Base-by-base conservation (phyloP, 257 asterid genomes). In the Solanum pinnatisectum region DNA sequence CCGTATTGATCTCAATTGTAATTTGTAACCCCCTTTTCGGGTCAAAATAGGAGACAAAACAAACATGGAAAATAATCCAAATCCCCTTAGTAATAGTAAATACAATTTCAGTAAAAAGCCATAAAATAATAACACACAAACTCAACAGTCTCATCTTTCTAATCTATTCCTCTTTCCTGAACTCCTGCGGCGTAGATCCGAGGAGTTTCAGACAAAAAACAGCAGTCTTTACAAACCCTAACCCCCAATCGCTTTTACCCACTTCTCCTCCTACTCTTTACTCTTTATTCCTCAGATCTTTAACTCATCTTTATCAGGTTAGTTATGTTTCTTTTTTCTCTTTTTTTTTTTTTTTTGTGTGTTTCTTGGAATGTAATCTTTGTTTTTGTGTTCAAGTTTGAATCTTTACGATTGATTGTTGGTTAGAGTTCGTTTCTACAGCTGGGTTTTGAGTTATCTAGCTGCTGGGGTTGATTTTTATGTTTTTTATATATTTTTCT, bases 141-240 rank as follows among this genome's bases (percentile, higher is more conserved):
- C 85, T 15, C 79, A 83, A 36, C 23, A n/a, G 27, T 67, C 23
- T 59, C 40, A 14, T 30, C 30, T 79, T 32, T 79, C 33, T 77
- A 20, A 42, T 85, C 85, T 60, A 23, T 56, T 87, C 46, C 27
- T 59, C 36, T 85, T 87, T 89, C 90, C 89, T 87, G 42, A 88
- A 89, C 94, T 92, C 93, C 93, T 79, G 87, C 90, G 94, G 93
- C 92, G 79, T 89, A 88, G 91, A 92, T 91, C 94, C 94, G 90
- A 91, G 94, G 93, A 90, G 93, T 92, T 90, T 88, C 71, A 90
- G 92, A 87, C 72, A 90, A 85, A 88, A 79, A 79, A 59, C 88
- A n/a, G 70, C 88, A 25, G 27, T 73, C 87, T 39, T 10, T 76
- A 27, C 65, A 35, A 76, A 52, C 56, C 89, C 73, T 86, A 86